Base-by-base conservation (phyloP, 2,329 filamentous ascomycete genomes). In the Calonectria naviculata region DNA sequence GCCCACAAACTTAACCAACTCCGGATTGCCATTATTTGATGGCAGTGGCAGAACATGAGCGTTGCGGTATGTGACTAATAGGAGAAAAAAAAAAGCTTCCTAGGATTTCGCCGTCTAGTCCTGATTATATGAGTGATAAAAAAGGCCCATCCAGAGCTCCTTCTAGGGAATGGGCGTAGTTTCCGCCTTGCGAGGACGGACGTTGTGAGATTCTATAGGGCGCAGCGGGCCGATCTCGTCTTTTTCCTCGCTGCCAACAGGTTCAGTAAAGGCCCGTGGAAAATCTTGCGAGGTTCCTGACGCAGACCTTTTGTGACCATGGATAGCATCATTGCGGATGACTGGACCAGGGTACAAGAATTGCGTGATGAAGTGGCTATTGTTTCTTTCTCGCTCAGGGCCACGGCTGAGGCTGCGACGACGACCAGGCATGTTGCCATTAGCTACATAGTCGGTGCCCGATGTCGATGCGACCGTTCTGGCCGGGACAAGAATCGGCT, bases 281-380 rank as follows among this genome's bases (percentile, higher is more conserved):
- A 79, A 78, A 17, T 68, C 61, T 21, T 75, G 72, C 9, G 76
- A 74, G 17, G 76, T 74, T 12, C 65, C 75, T 7, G 82, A 83
- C n/a, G 71, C 76, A 17, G 70, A 72, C 26, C 80, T 78, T 47
- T 76, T 79, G 54, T 80, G 80, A 3, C 72, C 72, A 38, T 75
- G 78, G n/a, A 73, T 77, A 47, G 72, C 71, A 19, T 82, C 79
- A 9, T 78, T 81, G 19, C 81, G 80, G 6, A 85, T 74, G 10
- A 80, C 79, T 0, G 87, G 87, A 0, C 87, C 87, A 0, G 87
- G 87, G 58, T 87, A 87, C 15, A 89, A 78, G 29, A 89, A 81
- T 60, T 85, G 83, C 6, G 85, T 80, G 29, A 89, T 76, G 5
- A 89, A 73, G 73, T 85, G 87, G 71, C 83, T 83, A 56, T 85